Base-by-base conservation (phyloP, 345 rosid genomes). In the Anacardium occidentale region DNA sequence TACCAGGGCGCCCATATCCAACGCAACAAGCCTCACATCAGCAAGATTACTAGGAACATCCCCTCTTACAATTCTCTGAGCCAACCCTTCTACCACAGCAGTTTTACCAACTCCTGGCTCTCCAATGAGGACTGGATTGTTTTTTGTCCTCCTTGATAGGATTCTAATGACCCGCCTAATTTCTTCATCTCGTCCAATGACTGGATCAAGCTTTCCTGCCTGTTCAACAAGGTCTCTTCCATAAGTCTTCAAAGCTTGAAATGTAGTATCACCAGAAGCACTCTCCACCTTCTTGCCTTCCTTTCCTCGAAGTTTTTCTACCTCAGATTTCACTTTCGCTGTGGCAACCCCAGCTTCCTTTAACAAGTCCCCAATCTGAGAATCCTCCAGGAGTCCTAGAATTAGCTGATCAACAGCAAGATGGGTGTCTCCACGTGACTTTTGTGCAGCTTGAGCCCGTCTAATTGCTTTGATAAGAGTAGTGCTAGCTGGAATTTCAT, bases 71-170 rank as follows among this genome's bases (percentile, higher is more conserved):
- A 92, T 92, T 76, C 97, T 89, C 32, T 92, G 98, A 14, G 98
- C 97, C 80, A 92, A 70, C 3, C 98, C 98, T 76, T 94, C 98
- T 7, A 89, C 98, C 0, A 94, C 98, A 37, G 95, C 98, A 6
- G 98, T 94, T 80, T 94, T 94, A 0, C 98, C 97, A 2, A 94
- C 97, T 18, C 97, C 98, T 0, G 98, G 98, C 62, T 92, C 97
- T 50, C 98, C 98, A 45, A 94, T 94, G 22, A 94, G 91, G 40
- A 94, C 98, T 0, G 95, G 98, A 52, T 94, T 94, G 81, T 94
- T 94, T 83, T 94, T 94, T 0, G 98, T 94, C 68, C 98, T 85
- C 50, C 98, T 80, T 0, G 97, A 94, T 17, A 94, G 89, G 60
- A 94, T 94, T 77, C 97, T 77, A 8, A 92, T 84, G 1, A 94